A percentile compares a stretch with the other conserved stretches of the same genome.
Conservation (phyloP, 495 filamentous ascomycete genomes). For the Hypoxylon lenormandii region DNA sequence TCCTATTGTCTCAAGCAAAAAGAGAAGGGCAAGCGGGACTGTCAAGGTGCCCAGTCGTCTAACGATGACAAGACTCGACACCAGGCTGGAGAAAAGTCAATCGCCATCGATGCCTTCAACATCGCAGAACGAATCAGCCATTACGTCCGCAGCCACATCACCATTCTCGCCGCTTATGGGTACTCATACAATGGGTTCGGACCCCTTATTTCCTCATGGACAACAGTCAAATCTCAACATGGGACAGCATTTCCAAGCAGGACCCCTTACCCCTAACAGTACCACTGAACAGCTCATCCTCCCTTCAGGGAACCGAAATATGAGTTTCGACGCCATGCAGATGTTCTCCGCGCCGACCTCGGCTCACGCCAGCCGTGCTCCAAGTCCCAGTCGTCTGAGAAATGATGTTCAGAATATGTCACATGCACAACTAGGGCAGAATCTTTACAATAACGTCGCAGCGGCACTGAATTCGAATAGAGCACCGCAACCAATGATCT, state of each 20-base stretch:
- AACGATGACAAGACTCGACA: constrained; percentile 82
- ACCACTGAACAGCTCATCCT: constrained; percentile 64
- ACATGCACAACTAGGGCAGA: constrained; percentile 59
- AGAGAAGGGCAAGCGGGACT: constrained; percentile 76
- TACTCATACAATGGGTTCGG: constrained; percentile 59
- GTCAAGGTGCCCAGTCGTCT: constrained; percentile 76
- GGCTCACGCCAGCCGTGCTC: constrained; percentile 66
- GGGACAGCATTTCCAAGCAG: constrained; percentile 65
- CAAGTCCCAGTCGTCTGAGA: constrained; percentile 62
- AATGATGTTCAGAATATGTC: constrained; percentile 59
- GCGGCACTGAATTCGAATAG: constrained; percentile 49
- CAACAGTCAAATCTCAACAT: constrained; percentile 44
- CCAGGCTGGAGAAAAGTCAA: constrained; percentile 71
- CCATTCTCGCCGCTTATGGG: constrained; percentile 56
- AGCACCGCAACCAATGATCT: constrained; percentile 67
- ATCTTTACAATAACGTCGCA: constrained; percentile 53
- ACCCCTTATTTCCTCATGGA: constrained; percentile 44
- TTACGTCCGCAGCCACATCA: constrained; percentile 55
- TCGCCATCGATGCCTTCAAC: constrained; percentile 52
- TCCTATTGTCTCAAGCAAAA: constrained; percentile 71
- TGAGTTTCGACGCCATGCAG: constrained; percentile 68
- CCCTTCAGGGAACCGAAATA: constrained; percentile 61
- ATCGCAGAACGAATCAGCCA: constrained; percentile 50
- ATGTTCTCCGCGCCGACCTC: constrained; percentile 77
- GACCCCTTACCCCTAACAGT: constrained; percentile 73